phyloP scores from a whole-genome alignment of 164 flowering plant genomes.

The Aristolochia contorta region DNA sequence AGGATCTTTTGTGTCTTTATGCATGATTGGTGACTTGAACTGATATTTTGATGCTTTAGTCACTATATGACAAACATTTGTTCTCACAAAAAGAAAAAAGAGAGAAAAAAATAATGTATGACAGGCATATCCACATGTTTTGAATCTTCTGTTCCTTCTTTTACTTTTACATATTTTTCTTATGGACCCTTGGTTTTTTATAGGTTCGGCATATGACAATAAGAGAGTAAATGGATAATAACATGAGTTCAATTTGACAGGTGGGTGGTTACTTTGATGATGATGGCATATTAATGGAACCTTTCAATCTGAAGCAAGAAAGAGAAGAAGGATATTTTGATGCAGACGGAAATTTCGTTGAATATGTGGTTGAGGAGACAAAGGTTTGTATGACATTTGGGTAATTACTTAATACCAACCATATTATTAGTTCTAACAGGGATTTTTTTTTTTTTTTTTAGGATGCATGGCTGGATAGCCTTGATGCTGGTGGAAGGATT shows the following conservation, averaged over 20 bases:
- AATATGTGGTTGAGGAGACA: conserved; percentile 47
- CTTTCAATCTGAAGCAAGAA: conserved; percentile 78
- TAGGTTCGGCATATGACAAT: too few species aligned
- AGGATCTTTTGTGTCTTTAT: too few species aligned
- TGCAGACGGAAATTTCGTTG: conserved; percentile 73
- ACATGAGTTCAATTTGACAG: conserved; percentile 31
- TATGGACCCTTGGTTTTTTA: too few species aligned
- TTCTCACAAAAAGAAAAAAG: too few species aligned
- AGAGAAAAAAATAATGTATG: too few species aligned
- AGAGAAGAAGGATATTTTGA: conserved; percentile 96
- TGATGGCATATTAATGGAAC: conserved; percentile 73
- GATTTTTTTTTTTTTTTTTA: conserved; percentile 26
- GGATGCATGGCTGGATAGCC: conserved; percentile 98
- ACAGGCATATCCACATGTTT: too few species aligned
- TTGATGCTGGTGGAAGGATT: conserved; percentile 43
- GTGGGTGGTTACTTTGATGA: conserved; percentile 51
- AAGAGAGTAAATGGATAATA: too few species aligned
- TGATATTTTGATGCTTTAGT: too few species aligned
- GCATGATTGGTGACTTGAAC: too few species aligned
- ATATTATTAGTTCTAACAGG: neutral
- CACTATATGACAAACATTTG: too few species aligned
- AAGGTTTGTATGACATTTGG: conserved; percentile 38
- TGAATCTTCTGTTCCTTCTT: too few species aligned
- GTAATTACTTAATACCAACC: conserved; percentile 1
- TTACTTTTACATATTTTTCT: too few species aligned